phyloP scores from a whole-genome alignment of 2,329 filamentous ascomycete species.

The Neofusicoccum kwambonambiense region DNA sequence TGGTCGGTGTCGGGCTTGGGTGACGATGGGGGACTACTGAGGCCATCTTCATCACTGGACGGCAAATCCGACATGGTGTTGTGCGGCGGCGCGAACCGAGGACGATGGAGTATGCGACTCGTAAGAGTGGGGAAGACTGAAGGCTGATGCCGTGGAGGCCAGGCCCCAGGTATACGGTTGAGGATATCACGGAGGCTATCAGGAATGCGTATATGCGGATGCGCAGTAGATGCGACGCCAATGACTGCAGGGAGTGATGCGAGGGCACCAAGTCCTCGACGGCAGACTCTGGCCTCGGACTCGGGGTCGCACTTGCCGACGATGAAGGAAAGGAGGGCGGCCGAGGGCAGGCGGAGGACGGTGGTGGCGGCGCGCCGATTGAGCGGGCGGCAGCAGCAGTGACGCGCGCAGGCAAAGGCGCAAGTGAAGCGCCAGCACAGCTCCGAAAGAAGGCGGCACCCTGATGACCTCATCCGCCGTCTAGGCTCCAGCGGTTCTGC shows the following conservation, averaged over 20 bases:
- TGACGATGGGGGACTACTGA: not conserved
- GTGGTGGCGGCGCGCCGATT: not conserved
- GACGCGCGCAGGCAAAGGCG: not conserved
- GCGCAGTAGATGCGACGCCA: not conserved
- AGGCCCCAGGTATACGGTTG: no score
- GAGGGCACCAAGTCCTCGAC: not conserved
- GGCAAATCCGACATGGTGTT: not conserved
- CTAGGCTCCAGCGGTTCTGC: constrained; percentile 6
- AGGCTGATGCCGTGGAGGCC: no score
- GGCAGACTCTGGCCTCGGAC: not conserved
- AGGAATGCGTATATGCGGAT: not conserved
- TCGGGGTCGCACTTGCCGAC: no score
- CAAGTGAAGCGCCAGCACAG: not conserved
- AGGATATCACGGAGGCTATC: not conserved
- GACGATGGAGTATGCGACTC: not conserved
- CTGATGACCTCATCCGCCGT: constrained; percentile 8
- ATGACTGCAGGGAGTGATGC: not conserved
- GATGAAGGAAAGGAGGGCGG: not conserved
- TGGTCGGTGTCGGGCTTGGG: not conserved
- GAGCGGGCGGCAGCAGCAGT: not conserved
- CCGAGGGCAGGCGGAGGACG: not conserved
- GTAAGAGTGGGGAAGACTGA: not conserved
- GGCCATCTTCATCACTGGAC: not conserved
- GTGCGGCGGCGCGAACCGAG: not conserved
- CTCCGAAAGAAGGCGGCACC: not conserved